Evolutionary conservation across 192 early-diverging fungal genomes (phyloP), one percentile per base, ranked within the genome.

Genomic region (Coemansia erecta): DNA sequence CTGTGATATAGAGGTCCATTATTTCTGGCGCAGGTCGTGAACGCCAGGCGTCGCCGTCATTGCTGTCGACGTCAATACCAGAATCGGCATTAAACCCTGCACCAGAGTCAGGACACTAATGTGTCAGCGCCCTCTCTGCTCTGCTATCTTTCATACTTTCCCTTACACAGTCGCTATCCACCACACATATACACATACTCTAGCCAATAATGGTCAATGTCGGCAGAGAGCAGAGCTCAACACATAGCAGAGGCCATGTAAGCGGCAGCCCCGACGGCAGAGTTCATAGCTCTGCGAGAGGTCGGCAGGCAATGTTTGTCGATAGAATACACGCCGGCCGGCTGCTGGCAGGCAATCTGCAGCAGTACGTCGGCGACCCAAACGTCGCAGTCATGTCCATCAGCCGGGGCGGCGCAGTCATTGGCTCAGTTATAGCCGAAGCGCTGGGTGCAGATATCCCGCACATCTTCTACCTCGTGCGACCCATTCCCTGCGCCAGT

Each of bases 381-480:
- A 54, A 58, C 47, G 59, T 63, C 19, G 76, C 70, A n/a, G 70
- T 73, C 13, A 42, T 79, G 19, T 79, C 76, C 7, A 64, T 80
- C 53, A 75, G 72, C 58, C 60, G 72, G 23, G 77, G 77, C 48
- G 77, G 77, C n/a, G 77, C 77, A 7, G 58, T 80, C 1, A 61
- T 80, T 4, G 77, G 63, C 31, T 60, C 68, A 4, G 64, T 55
- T 13, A 51, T 74, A 14, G 67, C 77, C 4, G 60, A 53, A 23
- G 17, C 31, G 2, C 66, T 80, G 11, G 72, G 72, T 4, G 22
- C 19, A 14, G 22, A 31, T 7, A 43, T 64, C n/a, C 68, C 60
- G 40, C 71, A 80, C 53, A 17, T 67, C 15, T 68, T 73, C 66
- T 79, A 79, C 57, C 43, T 48, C 10, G 77, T 80, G 46, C 60